Percentiles rank a stretch among this genome's conserved stretches.
phyloP scores from a whole-genome alignment of 257 asterid genomes.

The Solanum ossicruentum region DNA sequence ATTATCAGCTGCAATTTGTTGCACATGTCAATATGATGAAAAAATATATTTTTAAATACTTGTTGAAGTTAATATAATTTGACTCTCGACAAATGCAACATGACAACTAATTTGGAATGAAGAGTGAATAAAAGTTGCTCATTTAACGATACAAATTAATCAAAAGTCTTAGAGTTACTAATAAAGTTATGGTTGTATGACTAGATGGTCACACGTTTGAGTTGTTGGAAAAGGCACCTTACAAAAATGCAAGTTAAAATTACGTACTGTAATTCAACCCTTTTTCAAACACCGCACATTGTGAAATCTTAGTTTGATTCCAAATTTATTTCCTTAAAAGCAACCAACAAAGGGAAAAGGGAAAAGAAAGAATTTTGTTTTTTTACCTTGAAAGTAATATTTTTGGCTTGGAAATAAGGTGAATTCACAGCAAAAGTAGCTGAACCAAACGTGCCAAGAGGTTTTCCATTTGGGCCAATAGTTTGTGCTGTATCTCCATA shows the following conservation, averaged over 20 bases:
- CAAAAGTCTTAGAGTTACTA: rapidly evolving
- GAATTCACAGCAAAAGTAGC: slow-evolving; percentile 92
- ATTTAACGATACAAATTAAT: neutral
- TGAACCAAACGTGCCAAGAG: slow-evolving; percentile 80
- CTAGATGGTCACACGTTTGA: neutral
- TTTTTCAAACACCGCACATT: neutral
- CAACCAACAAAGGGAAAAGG: neutral
- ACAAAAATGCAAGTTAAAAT: too few relatives aligned
- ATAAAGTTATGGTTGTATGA: neutral
- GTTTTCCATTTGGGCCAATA: slow-evolving; percentile 45
- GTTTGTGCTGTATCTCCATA: slow-evolving; percentile 93
- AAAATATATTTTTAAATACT: neutral
- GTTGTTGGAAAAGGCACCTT: rapidly evolving
- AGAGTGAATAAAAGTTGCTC: neutral
- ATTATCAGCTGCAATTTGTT: neutral
- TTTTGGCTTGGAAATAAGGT: slow-evolving; percentile 68
- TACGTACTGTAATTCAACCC: too few relatives aligned
- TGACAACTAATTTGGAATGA: neutral
- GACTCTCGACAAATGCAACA: neutral
- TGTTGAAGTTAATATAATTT: neutral
- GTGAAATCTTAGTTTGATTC: neutral
- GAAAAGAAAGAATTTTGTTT: neutral
- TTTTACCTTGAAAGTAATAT: slow-evolving; percentile 69
- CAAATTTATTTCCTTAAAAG: neutral
- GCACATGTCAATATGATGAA: neutral